Evolutionary conservation across 176 grass and related monocot genomes (phyloP).

Genomic region (bread wheat (Triticum aestivum)): IWGSC_CS_RefSeq_v2.1 NC_057797.1:328922090-328922589

Average conservation of each 20-base stretch:
- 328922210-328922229: not conserved
- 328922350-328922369: not conserved
- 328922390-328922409: not conserved
- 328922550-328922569: not conserved
- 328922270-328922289: not conserved
- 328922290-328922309: not conserved
- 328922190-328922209: not conserved
- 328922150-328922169: not conserved
- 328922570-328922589: constrained; percentile 25
- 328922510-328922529: constrained; percentile 20
- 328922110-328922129: not conserved
- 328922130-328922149: not conserved
- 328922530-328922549: not conserved
- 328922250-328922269: not conserved
- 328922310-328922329: not conserved
- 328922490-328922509: constrained; percentile 13
- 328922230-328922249: not conserved
- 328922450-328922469: not conserved
- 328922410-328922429: constrained; percentile 1
- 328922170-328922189: not conserved
- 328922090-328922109: too few relatives aligned
- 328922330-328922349: not conserved
- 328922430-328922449: not conserved
- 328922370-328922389: not conserved
- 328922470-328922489: constrained; percentile 18